Base-by-base conservation (phyloP, 257 asterid species). In the Vinca minor region DNA sequence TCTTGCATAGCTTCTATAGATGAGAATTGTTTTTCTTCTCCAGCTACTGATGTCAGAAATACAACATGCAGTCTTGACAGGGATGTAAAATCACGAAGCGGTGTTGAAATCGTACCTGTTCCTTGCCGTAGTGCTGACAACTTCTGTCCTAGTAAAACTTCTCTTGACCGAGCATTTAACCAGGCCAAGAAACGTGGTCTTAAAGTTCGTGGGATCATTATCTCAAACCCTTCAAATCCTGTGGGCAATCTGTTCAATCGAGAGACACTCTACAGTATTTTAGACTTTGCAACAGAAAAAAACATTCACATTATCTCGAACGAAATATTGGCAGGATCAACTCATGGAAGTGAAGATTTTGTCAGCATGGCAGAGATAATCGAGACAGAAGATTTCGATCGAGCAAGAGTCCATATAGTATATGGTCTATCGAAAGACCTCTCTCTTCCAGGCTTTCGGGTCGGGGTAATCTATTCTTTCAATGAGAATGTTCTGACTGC, bases 61-160 rank as follows among this genome's bases (percentile, higher is more conserved):
- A 4, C 25, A 48, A 44, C 41, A 39, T 62, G 62, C 84, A 85
- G 93, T 69, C 89, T 85, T 65, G 93, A 81, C 63, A 70, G 82
- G 73, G 89, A 85, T 69, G 66, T 85, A 47, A 85, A 79, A 72
- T 85, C 82, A 84, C 83, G 89, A 57, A 81, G 77, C 4, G 84
- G 87, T 36, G 89, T 79, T 38, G 93, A 85, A 65, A 81, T 83
- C 66, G 62, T 85, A 66, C 87, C 89, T 14, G 79, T 85, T 65
- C 89, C 87, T 42, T 85, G 89, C 73, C 84, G 93, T 32, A 85
- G 93, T 65, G 74, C 89, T 53, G 93, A 85, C 74, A 73, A 77
- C 73, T 85, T 85, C 78, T 74, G 71, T 62, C 71, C 83, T 41
- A 83, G 81, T 47, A 71, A 68, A 23, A 67, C 77, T 32, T 75